A percentile compares a stretch with the other conserved stretches of the same genome.
phyloP scores from a whole-genome alignment of 2,329 filamentous ascomycete genomes.

The Hypoxylon sp. region DNA sequence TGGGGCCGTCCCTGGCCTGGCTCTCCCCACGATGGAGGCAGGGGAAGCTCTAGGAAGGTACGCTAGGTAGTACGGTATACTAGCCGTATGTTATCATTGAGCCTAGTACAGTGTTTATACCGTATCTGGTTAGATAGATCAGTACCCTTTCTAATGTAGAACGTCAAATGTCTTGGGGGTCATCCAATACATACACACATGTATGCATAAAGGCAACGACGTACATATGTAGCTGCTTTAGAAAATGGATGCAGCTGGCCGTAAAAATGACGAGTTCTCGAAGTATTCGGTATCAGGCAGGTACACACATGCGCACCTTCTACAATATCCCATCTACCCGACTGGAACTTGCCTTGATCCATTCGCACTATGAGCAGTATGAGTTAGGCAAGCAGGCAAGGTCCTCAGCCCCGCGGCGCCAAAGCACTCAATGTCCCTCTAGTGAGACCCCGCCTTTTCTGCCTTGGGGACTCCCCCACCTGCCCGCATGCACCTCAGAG shows the following conservation, averaged over 20 bases:
- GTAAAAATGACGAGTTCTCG: neutral
- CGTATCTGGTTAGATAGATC: conserved; percentile 8
- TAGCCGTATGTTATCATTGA: neutral
- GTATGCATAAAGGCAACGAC: neutral
- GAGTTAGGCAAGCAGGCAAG: neutral
- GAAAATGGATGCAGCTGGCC: neutral
- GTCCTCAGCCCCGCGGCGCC: conserved; percentile 26
- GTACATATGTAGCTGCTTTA: neutral
- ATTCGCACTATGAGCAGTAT: too few species aligned
- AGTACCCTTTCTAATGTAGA: conserved; percentile 2
- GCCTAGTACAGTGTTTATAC: conserved; percentile 12
- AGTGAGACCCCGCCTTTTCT: conserved; percentile 38
- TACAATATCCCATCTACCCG: neutral
- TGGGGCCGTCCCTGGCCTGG: conserved; percentile 34
- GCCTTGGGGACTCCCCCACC: conserved; percentile 38
- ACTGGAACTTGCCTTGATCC: neutral
- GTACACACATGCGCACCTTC: neutral
- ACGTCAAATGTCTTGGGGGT: neutral
- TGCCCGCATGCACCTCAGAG: conserved; percentile 37
- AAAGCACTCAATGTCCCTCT: neutral
- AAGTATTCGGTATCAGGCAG: neutral
- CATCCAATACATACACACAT: neutral
- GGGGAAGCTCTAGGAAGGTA: conserved; percentile 7
- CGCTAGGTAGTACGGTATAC: conserved; percentile 1
- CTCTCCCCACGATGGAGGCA: conserved; percentile 33